Percentiles rank a stretch among this genome's conserved stretches.
These are phyloP conservation scores for Aspergillus tanneri DNA, from an alignment of 2,329 filamentous ascomycete species.

Conservation along the genomic window DNA sequence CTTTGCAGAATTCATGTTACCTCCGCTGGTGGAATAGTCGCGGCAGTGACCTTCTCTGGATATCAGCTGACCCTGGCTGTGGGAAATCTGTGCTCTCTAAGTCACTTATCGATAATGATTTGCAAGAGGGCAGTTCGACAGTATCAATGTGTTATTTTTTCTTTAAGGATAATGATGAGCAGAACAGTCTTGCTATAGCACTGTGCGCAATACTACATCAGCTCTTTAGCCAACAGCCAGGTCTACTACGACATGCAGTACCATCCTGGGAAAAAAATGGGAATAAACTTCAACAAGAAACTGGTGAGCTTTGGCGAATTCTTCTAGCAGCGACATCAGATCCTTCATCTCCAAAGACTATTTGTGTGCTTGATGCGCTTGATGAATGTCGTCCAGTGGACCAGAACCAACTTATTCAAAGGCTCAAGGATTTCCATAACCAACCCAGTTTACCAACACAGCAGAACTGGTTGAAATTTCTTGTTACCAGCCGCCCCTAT, in stretches of 20 bases:
- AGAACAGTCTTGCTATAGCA: slow-evolving; percentile 30
- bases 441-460: no score
- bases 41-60: slow-evolving; percentile 35
- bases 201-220: slow-evolving; percentile 42
- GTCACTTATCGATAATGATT: slow-evolving; percentile 34
- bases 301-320: slow-evolving; percentile 16
- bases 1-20: slow-evolving; percentile 29
- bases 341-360: slow-evolving; percentile 2
- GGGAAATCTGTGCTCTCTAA: slow-evolving; percentile 43
- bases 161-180: slow-evolving; percentile 40
- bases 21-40: slow-evolving; percentile 24
- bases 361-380: slow-evolving; percentile 21
- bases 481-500: no score
- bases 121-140: slow-evolving; percentile 14
- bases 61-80: slow-evolving; percentile 43
- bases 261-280: slow-evolving; percentile 21
- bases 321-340: slow-evolving; percentile 11
- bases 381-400: no score
- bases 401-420: no score
- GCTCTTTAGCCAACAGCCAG: slow-evolving; percentile 28
- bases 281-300: slow-evolving; percentile 15
- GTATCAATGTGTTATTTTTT: slow-evolving; percentile 40
- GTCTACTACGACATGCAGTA: slow-evolving; percentile 25
- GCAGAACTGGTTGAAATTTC: no score
- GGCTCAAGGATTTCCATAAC: no score